A percentile compares a stretch with the other conserved stretches of the same genome.
These are phyloP conservation scores for Debaryomyces robertsiae DNA, from an alignment of 1,139 yeast species.

Conservation along the genomic window DNA sequence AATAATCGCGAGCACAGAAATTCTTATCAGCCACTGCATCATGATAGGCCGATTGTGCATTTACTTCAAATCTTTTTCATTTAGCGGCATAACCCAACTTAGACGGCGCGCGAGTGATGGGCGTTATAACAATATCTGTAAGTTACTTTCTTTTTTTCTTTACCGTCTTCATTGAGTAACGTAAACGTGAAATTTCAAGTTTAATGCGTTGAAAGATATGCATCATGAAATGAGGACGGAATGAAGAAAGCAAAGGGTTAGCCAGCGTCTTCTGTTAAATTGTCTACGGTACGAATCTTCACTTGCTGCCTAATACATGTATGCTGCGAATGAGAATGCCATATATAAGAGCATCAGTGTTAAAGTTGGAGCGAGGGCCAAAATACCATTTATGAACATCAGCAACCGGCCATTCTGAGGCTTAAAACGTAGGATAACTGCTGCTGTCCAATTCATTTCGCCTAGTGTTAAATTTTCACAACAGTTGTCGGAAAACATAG, in stretches of 20 bases:
- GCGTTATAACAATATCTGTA: no score
- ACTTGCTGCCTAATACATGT: not conserved
- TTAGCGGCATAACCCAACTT: no score
- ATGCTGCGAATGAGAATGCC: conserved; percentile 7
- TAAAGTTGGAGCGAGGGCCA: conserved; percentile 67
- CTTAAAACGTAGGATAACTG: conserved; percentile 66
- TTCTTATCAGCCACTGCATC: no score
- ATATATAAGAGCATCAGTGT: conserved; percentile 30
- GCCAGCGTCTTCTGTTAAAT: not conserved
- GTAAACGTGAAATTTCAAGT: no score
- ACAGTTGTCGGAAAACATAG: conserved; percentile 61
- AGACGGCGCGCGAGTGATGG: no score
- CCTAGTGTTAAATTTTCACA: conserved; percentile 50
- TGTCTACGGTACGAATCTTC: not conserved
- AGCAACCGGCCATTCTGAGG: conserved; percentile 52
- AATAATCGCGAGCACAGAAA: no score
- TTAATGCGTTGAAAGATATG: no score
- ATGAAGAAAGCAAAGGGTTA: not conserved
- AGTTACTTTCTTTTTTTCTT: no score
- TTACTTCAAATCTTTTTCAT: no score
- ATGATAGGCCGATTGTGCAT: no score
- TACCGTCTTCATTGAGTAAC: no score
- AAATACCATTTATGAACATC: conserved; percentile 66
- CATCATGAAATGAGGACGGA: no score
- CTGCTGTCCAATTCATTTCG: conserved; percentile 70